Evolutionary conservation across 192 early-diverging fungal genomes (phyloP).

Genomic region (Allomyces arbusculus): DNA sequence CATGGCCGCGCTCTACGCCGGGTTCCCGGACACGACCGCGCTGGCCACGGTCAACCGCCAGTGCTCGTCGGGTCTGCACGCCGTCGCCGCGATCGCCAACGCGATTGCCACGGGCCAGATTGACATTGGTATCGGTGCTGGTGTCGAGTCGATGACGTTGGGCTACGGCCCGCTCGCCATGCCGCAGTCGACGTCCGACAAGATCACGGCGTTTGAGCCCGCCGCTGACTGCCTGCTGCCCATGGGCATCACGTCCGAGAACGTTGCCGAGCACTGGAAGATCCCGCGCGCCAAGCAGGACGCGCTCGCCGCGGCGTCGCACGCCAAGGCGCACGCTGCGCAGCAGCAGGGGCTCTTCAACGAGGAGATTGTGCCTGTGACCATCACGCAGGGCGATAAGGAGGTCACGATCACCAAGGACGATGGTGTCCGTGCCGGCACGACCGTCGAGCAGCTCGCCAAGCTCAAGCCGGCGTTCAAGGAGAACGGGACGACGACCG

Average conservation of each 20-base stretch:
- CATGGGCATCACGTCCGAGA: constrained; percentile 92
- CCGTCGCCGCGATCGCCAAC: constrained; percentile 65
- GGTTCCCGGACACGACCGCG: constrained; percentile 64
- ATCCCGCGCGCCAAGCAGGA: constrained; percentile 79
- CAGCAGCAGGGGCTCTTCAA: constrained; percentile 80
- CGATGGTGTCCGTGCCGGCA: constrained; percentile 73
- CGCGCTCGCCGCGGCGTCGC: constrained; percentile 65
- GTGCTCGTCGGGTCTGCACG: constrained; percentile 82
- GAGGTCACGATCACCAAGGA: constrained; percentile 66
- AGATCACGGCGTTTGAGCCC: constrained; percentile 45
- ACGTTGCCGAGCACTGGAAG: constrained; percentile 75
- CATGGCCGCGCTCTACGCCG: constrained; percentile 78
- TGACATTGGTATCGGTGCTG: constrained; percentile 81
- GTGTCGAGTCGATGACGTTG: constrained; percentile 83
- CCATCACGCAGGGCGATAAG: constrained; percentile 47
- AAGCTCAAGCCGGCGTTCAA: constrained; percentile 82
- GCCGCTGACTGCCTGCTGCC: constrained; percentile 71
- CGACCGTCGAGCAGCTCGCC: constrained; percentile 55
- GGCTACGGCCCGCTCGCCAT: constrained; percentile 66
- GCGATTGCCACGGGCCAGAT: constrained; percentile 76
- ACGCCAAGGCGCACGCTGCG: constrained; percentile 61
- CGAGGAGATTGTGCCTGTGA: constrained; percentile 76
- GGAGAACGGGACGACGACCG: constrained; percentile 65
- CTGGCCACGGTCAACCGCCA: constrained; percentile 79
- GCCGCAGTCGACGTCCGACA: constrained; percentile 50